Evolutionary conservation across 495 filamentous ascomycete species (phyloP), one percentile per base, ranked within the genome.

Genomic region (Aspergillus avenaceus): DNA sequence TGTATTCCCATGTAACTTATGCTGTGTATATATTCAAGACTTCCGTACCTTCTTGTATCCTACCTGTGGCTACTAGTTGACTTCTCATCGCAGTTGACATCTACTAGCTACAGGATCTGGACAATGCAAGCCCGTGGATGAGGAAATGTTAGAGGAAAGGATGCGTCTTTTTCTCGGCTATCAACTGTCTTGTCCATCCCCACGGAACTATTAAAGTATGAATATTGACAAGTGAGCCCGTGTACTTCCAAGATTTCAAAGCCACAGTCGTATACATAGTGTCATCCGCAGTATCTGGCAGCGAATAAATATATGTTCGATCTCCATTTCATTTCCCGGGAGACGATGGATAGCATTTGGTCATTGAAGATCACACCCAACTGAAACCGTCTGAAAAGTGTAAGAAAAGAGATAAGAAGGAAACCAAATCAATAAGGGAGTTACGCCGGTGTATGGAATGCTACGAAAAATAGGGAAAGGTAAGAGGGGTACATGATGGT

Each of bases 401-500:
- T 8, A 21, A 21, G 40, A 31, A 43, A 29, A 49, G 16, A 53
- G 28, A 32, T n/a, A 45, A 51, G 37, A 53, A n/a, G 45, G 60
- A 50, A 65, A 66, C 55, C 62, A 50, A 62, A 64, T 59, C 59
- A 64, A 63, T 58, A 64, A 66, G 65, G 53, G 66, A 62, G n/a
- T 58, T 69, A 67, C 71, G 69, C 72, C 71, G 60, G 65, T 73
- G 66, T 72, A 73, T 74, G 69, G 55, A 59, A 72, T 72, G 66
- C 69, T 69, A 67, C 50, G 38, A 25, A 55, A 55, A 53, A 48
- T 42, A 52, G 49, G 49, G 40, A 42, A 52, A 28, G 44, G 50
- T 55, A 53, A 49, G 45, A 69, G 69, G 69, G 64, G 68, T 79
- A 80, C 77, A 80, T 76, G 77, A 80, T 56, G 74, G 77, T 78